phyloP scores from a whole-genome alignment of 2,329 filamentous ascomycete species.

The Metarhizium brunneum region DNA sequence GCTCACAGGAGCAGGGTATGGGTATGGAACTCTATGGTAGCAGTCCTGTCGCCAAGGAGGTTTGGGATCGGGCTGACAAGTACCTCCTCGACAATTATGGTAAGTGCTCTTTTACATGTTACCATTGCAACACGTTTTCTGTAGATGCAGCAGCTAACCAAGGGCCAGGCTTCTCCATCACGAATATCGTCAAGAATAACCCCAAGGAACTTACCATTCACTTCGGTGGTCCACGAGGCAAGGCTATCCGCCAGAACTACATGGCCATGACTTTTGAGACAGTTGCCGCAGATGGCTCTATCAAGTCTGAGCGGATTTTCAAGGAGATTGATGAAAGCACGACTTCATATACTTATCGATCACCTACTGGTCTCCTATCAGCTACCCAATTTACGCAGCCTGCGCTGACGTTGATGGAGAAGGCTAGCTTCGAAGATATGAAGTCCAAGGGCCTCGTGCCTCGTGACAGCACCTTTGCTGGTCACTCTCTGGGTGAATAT shows the following conservation, averaged over 20 bases:
- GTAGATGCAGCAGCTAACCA: not conserved
- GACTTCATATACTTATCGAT: slow-evolving; percentile 93
- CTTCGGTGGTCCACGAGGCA: slow-evolving; percentile 93
- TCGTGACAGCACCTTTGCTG: slow-evolving; percentile 92
- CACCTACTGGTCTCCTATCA: slow-evolving; percentile 86
- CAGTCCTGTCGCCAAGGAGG: slow-evolving; percentile 89
- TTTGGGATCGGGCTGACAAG: slow-evolving; percentile 96
- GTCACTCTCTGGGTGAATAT: slow-evolving; percentile 97
- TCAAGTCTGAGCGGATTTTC: slow-evolving; percentile 99
- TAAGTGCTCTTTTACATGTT: slow-evolving; percentile 32
- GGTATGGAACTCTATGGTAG: slow-evolving; percentile 97
- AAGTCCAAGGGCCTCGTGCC: slow-evolving; percentile 92
- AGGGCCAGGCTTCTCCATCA: slow-evolving; percentile 74
- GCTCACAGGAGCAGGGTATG: slow-evolving; percentile 98
- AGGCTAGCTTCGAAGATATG: slow-evolving; percentile 99
- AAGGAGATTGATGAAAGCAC: slow-evolving; percentile 93
- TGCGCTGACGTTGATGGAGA: slow-evolving; percentile 96
- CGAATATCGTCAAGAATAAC: slow-evolving; percentile 99
- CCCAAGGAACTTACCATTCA: slow-evolving; percentile 97
- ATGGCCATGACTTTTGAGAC: slow-evolving; percentile 99
- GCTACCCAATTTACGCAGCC: slow-evolving; percentile 98
- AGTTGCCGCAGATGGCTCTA: slow-evolving; percentile 80
- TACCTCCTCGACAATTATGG: slow-evolving; percentile 99
- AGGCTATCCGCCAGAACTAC: slow-evolving; percentile 97
- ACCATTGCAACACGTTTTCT: not conserved